Conservation (phyloP, 371 early-diverging fungal genomes). For the Actinomortierella ambigua region DNA sequence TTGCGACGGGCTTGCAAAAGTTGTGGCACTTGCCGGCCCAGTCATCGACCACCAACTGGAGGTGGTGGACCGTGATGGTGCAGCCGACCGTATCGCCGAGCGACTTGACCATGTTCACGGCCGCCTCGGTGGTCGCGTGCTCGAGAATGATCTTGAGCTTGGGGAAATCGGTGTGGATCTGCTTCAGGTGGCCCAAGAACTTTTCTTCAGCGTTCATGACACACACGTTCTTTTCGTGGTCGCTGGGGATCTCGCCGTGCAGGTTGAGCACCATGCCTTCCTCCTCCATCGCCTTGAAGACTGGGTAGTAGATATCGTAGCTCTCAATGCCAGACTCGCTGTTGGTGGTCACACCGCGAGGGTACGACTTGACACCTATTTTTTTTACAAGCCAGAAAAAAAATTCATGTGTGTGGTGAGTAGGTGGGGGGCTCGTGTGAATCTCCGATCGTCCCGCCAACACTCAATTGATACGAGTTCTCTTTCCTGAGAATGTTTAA, state of each 20-base stretch:
- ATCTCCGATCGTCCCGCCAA: background rate
- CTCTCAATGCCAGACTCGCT: conserved; percentile 92
- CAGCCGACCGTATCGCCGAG: conserved; percentile 92
- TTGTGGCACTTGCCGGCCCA: conserved; percentile 96
- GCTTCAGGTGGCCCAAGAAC: conserved; percentile 84
- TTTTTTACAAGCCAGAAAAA: background rate
- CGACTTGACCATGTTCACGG: conserved; percentile 90
- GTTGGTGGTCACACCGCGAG: conserved; percentile 98
- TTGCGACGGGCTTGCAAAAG: conserved; percentile 98
- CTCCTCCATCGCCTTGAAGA: conserved; percentile 95
- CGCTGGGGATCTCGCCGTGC: conserved; percentile 95
- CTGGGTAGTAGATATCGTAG: conserved; percentile 88
- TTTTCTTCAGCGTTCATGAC: conserved; percentile 96
- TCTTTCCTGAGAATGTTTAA: background rate
- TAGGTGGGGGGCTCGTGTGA: background rate
- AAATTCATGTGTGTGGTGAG: background rate
- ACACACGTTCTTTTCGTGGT: conserved; percentile 83
- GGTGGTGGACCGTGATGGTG: conserved; percentile 95
- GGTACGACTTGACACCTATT: conserved; percentile 94
- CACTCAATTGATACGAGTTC: background rate
- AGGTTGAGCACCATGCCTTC: conserved; percentile 92
- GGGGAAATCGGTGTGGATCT: conserved; percentile 90
- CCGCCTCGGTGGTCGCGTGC: conserved; percentile 94
- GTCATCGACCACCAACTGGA: conserved; percentile 91
- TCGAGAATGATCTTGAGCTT: conserved; percentile 94